Conservation (phyloP, 768 basidiomycete genomes). For the Suillus clintonianus region DNA sequence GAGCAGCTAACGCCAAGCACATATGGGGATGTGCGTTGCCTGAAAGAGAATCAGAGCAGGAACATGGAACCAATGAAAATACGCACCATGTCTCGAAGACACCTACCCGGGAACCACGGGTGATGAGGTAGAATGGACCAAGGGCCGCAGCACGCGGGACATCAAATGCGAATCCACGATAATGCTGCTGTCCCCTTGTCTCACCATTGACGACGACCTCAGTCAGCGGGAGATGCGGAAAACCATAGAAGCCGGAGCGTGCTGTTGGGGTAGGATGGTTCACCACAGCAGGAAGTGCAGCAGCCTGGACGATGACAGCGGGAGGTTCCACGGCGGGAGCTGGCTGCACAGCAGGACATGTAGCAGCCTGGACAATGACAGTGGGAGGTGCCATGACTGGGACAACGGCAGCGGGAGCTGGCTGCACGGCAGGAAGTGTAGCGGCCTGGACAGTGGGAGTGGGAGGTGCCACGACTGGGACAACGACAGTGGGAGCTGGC, state of each 20-base stretch:
- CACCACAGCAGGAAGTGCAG: not conserved
- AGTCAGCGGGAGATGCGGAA: not conserved
- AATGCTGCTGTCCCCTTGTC: not conserved
- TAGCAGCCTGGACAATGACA: no score
- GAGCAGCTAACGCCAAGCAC: not conserved
- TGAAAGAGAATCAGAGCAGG: not conserved
- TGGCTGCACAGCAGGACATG: not conserved
- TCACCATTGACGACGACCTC: not conserved
- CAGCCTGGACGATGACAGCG: not conserved
- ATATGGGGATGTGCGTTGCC: conserved; percentile 1
- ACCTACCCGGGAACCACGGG: conserved; percentile 38
- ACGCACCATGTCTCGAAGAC: conserved; percentile 43
- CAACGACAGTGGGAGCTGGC: no score
- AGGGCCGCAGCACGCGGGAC: not conserved
- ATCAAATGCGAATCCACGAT: not conserved
- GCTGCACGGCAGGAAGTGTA: no score
- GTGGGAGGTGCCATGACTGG: no score
- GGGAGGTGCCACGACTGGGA: no score
- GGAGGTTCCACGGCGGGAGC: no score
- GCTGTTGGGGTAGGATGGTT: not conserved
- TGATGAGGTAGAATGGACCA: conserved; percentile 42
- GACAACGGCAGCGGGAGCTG: no score
- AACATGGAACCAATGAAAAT: not conserved
- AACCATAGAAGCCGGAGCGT: not conserved
- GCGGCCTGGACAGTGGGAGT: no score